Evolutionary conservation across 352 stramenopile species (phyloP), one percentile per base, ranked within the genome.

Genomic region (Pythium brassicae): DNA sequence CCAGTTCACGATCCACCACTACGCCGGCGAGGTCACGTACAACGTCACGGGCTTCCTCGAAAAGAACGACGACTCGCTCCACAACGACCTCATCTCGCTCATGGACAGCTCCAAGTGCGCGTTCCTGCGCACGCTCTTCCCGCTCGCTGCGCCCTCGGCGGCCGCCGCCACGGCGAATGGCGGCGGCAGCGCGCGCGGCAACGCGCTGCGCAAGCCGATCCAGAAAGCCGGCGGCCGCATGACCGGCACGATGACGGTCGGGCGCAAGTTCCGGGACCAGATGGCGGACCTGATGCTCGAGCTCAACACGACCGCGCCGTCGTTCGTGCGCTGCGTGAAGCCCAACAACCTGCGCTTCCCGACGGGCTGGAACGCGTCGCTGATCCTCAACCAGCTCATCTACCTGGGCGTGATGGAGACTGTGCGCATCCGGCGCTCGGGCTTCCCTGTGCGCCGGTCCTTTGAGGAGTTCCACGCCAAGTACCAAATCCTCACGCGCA

Each of bases 31-130:
- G 59, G 95, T 99, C 22, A 92, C 91, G 32, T 99, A 99, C 76
- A 94, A 85, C 51, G 94, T 97, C 25, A 94, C 85, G 50, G 92
- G 92, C 25, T 99, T 99, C 62, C 76, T 99, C 23, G 96, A 99
- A 64, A 99, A 99, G 73, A 99, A 99, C 76, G 93, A 98, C 61
- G 97, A 99, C 66, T 98, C 93, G 53, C 69, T 99, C 11, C 89
- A 97, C 69, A 92, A 92, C 48, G 87, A 96, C 60, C 64, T 96
- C 37, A 76, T 95, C 44, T 91, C 84, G 20, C 68, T 96, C 2
- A 94, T 95, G 79, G 78, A 96, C 59, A 90, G 71, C 60, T 93
- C 82, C 8, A 76, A 89, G 61, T 86, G 83, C 29, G 78, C 86
- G 23, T 95, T 89, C 45, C 50, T 94, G 27, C 78, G 75, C n/a